These are phyloP conservation scores for Actinomortierella wolfii DNA, from an alignment of 371 early-diverging fungal species.

Conservation along the genomic window DNA sequence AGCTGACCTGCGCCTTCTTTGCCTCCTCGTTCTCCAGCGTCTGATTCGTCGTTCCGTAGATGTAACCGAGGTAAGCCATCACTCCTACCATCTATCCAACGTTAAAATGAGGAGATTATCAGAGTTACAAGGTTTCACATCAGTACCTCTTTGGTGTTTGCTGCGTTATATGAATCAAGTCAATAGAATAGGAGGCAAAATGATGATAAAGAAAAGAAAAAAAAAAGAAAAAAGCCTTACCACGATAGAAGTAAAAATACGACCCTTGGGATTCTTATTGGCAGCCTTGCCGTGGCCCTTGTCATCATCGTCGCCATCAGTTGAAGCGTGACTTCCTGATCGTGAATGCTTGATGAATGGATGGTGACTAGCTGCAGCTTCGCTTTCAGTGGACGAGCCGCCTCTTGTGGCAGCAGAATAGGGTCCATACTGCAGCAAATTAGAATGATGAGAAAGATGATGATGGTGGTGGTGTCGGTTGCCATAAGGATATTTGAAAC, in stretches of 20 bases:
- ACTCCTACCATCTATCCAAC: slow-evolving; percentile 29
- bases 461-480: too few relatives aligned
- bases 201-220: background rate
- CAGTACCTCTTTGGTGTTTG: too few relatives aligned
- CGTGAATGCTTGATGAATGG: slow-evolving; percentile 11
- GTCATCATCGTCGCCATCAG: slow-evolving; percentile 22
- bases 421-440: too few relatives aligned
- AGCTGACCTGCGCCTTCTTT: slow-evolving; percentile 9
- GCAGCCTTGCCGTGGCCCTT: slow-evolving; percentile 7
- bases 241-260: slow-evolving; percentile 40
- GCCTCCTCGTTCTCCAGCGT: background rate
- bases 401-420: too few relatives aligned
- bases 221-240: slow-evolving; percentile 15
- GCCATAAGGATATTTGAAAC: too few relatives aligned
- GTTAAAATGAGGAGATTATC: background rate
- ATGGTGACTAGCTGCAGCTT: background rate
- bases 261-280: slow-evolving; percentile 23
- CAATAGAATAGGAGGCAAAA: too few relatives aligned
- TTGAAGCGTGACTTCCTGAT: slow-evolving; percentile 14
- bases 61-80: slow-evolving; percentile 42
- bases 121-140: background rate
- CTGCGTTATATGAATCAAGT: too few relatives aligned
- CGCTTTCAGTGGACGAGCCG: slow-evolving; percentile 1
- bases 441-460: too few relatives aligned
- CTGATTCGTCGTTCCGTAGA: slow-evolving; percentile 41